Percentiles rank a stretch among this genome's conserved stretches.
Evolutionary conservation across 305 asterid genomes (phyloP).

Genomic region (Fraxinus floribunda): DNA sequence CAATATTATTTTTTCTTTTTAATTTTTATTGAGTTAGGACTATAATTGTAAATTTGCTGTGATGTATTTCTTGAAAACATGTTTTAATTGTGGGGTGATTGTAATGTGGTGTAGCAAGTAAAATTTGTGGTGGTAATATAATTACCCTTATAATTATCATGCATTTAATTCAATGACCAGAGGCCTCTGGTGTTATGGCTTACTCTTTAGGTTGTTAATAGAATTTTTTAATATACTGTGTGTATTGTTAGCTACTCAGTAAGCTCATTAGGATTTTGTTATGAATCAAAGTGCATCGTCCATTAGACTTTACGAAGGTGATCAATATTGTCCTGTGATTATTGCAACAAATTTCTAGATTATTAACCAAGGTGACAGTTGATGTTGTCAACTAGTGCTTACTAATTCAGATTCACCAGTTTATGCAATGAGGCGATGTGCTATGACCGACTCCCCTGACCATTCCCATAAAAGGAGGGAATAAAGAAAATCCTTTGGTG

Average conservation of each 20-base stretch:
- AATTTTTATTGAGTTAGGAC: too few species aligned
- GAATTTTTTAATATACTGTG: not conserved
- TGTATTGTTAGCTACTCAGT: not conserved
- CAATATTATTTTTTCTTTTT: too few species aligned
- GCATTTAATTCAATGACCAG: not conserved
- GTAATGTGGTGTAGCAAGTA: too few species aligned
- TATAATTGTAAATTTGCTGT: too few species aligned
- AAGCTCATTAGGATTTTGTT: not conserved
- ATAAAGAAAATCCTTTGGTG: not conserved
- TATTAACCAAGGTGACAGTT: not conserved
- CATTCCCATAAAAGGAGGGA: not conserved
- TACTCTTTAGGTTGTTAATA: not conserved
- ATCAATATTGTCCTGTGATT: not conserved
- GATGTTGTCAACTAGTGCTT: not conserved
- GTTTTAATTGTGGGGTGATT: too few species aligned
- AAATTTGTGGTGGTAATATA: too few species aligned
- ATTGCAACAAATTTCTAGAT: not conserved
- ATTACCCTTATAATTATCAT: not conserved
- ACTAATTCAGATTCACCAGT: not conserved
- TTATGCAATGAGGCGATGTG: not conserved
- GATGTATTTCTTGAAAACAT: too few species aligned
- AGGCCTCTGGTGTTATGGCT: not conserved
- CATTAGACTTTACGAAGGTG: not conserved
- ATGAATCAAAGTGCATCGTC: not conserved
- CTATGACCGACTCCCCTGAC: not conserved